phyloP scores from a whole-genome alignment of 805 yeast species.

The Candida coquimbonensis region DNA sequence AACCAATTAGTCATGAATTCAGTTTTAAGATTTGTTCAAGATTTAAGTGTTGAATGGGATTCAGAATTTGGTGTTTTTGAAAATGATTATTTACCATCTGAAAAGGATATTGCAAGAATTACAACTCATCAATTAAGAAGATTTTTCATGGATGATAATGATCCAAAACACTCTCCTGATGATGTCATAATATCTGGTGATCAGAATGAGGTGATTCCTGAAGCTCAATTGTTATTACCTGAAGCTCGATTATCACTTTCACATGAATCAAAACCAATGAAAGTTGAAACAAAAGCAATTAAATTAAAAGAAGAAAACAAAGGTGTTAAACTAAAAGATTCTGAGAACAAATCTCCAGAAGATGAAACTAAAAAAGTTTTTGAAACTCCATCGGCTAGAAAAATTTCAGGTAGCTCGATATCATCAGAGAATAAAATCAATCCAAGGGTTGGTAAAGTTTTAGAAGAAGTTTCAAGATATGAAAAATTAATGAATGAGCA shows the following conservation, averaged over 20 bases:
- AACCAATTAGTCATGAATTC: slow-evolving; percentile 67
- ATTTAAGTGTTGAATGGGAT: slow-evolving; percentile 84
- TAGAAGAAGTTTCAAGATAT: slow-evolving; percentile 25
- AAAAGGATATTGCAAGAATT: slow-evolving; percentile 83
- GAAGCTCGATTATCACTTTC: too few species aligned
- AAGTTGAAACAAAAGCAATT: too few species aligned
- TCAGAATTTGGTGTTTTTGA: slow-evolving; percentile 75
- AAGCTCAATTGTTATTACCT: too few species aligned
- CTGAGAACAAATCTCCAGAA: neutral
- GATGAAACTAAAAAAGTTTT: neutral
- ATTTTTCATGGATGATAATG: slow-evolving; percentile 53
- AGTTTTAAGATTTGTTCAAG: slow-evolving; percentile 66
- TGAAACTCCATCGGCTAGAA: neutral
- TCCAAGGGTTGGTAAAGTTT: slow-evolving; percentile 19
- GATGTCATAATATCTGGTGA: too few species aligned
- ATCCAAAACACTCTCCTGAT: slow-evolving; percentile 11
- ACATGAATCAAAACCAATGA: too few species aligned
- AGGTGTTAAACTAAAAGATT: too few species aligned
- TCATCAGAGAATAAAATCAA: slow-evolving; percentile 8
- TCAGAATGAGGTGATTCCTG: too few species aligned
- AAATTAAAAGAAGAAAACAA: too few species aligned
- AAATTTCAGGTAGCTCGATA: slow-evolving; percentile 3
- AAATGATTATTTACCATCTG: slow-evolving; percentile 73
- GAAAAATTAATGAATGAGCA: slow-evolving; percentile 22
- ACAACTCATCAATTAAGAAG: slow-evolving; percentile 82